Percentiles rank a stretch among this genome's conserved stretches.
These are phyloP conservation scores for Saccharum officinarum DNA, from an alignment of 176 grass and related monocot species.

Conservation along the genomic window DNA sequence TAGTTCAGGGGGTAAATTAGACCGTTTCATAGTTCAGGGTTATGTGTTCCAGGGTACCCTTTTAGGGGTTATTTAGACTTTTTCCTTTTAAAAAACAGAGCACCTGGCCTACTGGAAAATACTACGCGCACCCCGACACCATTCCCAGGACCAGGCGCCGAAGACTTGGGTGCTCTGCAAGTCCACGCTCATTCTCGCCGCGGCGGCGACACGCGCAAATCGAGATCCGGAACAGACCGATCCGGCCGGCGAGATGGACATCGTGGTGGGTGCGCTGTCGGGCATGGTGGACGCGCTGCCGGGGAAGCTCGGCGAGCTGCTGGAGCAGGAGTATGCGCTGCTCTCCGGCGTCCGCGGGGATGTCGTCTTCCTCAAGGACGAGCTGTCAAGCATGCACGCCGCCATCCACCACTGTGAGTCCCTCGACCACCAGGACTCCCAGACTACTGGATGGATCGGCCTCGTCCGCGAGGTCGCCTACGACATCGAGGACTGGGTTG, in stretches of 20 bases:
- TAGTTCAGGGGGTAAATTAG: too few species aligned
- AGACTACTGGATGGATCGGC: not conserved
- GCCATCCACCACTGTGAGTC: constrained; percentile 25
- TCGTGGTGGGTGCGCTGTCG: constrained; percentile 41
- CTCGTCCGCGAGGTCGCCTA: constrained; percentile 36
- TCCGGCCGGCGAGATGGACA: constrained; percentile 20
- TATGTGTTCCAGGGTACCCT: too few species aligned
- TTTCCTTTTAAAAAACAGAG: not conserved
- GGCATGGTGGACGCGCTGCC: constrained; percentile 43
- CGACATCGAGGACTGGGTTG: constrained; percentile 43
- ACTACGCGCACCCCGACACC: too few species aligned
- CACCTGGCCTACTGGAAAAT: not conserved
- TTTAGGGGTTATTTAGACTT: too few species aligned
- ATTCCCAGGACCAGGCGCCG: not conserved
- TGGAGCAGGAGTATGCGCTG: constrained; percentile 39
- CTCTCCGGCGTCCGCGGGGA: constrained; percentile 41
- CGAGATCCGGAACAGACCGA: not conserved
- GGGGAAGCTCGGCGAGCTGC: constrained; percentile 39
- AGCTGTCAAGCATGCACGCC: constrained; percentile 37
- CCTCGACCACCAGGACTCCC: constrained; percentile 23
- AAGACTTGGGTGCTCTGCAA: constrained; percentile 13
- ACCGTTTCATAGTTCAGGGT: too few species aligned
- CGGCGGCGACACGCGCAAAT: not conserved
- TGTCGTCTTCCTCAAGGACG: constrained; percentile 30
- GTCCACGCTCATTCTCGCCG: constrained; percentile 32